Evolutionary conservation across 1,139 yeast species (phyloP), one percentile per base, ranked within the genome.

Genomic region (Pneumocystis canis): DNA sequence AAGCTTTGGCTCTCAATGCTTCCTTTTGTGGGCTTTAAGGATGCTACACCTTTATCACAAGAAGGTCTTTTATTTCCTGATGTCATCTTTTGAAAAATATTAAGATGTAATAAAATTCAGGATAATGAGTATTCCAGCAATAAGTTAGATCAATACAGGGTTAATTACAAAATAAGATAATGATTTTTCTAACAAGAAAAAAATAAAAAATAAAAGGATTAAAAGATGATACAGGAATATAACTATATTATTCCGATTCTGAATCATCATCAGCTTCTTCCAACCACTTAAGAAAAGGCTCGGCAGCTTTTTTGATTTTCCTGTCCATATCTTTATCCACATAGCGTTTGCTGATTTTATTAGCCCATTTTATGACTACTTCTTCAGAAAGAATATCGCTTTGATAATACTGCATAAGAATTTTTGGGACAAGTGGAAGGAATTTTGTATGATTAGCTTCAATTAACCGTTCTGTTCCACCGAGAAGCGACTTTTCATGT

Each of bases 301-400:
- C 89, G 66, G 97, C 97, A 60, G 96, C 95, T 76, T 85, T 88
- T 76, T 97, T 87, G 63, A 92, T 96, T 80, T 89, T 90, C 78
- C 90, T 90, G 62, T 95, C 86, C 59, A 84, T 80, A 62, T 89
- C 96, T 78, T 90, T 92, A 67, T 95, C 88, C 66, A 90, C 97
- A 71, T 86, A 92, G 76, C 89, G 90, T 79, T 89, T 89, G 62
- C 96, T 87, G 60, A 89, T 89, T 75, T 89, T 89, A 64, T 92
- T 81, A 69, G 97, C 97, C 90, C 96, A 92, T 63, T 81, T 80
- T 71, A 81, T 76, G 63, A 89, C 80, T 59, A 82, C 85, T 65
- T 88, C 96, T 77, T 92, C 98, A 63, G 89, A 82, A 64, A 88
- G 78, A 65, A 92, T 77, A 70, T 92, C 98, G 69, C 82, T 79